phyloP scores from a whole-genome alignment of 2,329 filamentous ascomycete species.

The Penicillium sp. region DNA sequence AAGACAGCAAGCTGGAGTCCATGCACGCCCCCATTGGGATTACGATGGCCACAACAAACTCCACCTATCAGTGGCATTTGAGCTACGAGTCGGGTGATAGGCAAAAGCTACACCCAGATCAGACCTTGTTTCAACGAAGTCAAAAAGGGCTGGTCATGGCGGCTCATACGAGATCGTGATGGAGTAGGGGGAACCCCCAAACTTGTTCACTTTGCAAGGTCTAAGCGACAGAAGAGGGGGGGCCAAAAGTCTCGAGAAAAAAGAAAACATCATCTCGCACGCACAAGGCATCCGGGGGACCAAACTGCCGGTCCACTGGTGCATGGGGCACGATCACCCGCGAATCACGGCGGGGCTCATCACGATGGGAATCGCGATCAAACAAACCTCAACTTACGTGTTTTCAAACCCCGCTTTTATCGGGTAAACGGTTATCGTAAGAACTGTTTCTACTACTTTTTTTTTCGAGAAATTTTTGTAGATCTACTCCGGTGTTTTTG shows the following conservation, averaged over 20 bases:
- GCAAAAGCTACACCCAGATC: not conserved
- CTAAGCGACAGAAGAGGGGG: not conserved
- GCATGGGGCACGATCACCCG: not conserved
- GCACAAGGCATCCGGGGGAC: slow-evolving; percentile 2
- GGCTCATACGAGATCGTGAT: not conserved
- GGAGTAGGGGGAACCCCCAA: not conserved
- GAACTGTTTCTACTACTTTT: not conserved
- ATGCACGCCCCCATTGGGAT: slow-evolving; percentile 10
- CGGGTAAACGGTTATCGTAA: not conserved
- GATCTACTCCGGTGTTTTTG: not conserved
- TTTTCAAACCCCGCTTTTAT: slow-evolving; percentile 8
- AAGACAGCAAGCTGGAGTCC: not conserved
- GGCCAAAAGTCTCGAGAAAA: not conserved
- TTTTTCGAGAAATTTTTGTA: not conserved
- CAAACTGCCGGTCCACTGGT: slow-evolving; percentile 3
- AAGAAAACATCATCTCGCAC: not conserved
- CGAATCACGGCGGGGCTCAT: slow-evolving; percentile 3
- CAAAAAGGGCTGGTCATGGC: not conserved
- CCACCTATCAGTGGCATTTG: slow-evolving; percentile 1
- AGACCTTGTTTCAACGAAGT: not conserved
- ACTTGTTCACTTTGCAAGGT: not conserved
- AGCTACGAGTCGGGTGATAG: slow-evolving; percentile 7
- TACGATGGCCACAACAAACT: slow-evolving; percentile 1
- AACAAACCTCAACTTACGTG: not conserved
- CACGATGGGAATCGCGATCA: slow-evolving; percentile 1